Evolutionary conservation across 306 rosid genomes (phyloP).

Genomic region (Malus fusca): DNA sequence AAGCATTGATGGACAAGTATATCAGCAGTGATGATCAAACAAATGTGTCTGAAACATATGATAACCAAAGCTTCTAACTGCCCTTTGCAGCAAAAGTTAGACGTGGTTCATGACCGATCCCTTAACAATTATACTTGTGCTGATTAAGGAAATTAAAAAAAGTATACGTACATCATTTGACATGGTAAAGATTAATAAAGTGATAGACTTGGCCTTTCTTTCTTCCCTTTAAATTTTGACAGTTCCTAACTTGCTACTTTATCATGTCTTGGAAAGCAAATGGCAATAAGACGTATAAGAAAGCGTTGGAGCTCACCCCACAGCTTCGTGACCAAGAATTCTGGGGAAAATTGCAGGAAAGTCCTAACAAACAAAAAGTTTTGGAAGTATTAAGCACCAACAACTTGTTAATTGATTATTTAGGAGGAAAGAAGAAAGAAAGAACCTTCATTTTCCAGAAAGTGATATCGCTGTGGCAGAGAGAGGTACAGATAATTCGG

Average conservation of each 20-base stretch:
- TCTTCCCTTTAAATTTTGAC: background rate
- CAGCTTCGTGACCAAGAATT: conserved; percentile 83
- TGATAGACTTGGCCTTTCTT: background rate
- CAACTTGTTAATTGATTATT: background rate
- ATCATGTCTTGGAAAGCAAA: background rate
- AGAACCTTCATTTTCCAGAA: conserved; percentile 71
- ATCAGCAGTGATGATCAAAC: background rate
- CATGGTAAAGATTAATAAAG: background rate
- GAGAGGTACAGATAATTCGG: conserved; percentile 62
- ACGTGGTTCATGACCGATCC: too few species aligned
- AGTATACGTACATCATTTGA: too few species aligned
- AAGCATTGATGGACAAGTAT: background rate
- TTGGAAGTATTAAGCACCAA: background rate
- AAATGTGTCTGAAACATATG: background rate
- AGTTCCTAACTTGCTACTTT: background rate
- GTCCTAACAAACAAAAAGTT: conserved; percentile 26
- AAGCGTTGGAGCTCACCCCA: conserved; percentile 43
- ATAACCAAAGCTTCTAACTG: too few species aligned
- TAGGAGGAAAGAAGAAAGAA: background rate
- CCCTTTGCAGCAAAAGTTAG: too few species aligned
- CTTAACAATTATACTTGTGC: too few species aligned
- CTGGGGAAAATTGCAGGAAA: conserved; percentile 61
- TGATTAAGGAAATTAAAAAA: too few species aligned
- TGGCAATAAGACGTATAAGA: background rate
- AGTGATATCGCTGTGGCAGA: conserved; percentile 69